Percentiles rank a stretch among this genome's conserved stretches.
phyloP scores from a whole-genome alignment of 2,329 filamentous ascomycete species.

The Colletotrichum plurivorum region DNA sequence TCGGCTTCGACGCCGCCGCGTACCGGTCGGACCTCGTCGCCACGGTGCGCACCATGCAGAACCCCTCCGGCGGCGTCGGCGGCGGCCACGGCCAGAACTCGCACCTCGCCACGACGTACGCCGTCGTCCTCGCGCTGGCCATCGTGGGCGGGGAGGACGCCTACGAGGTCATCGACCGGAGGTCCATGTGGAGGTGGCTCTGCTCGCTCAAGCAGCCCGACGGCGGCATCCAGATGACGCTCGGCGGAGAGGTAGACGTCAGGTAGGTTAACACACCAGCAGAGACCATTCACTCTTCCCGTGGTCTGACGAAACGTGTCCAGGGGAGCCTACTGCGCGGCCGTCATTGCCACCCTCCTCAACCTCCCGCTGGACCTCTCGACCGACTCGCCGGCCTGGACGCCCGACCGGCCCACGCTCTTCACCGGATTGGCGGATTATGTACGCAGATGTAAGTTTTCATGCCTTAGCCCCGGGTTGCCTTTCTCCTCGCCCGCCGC shows the following conservation, averaged over 20 bases:
- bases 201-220: constrained; percentile 86
- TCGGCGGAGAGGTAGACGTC: constrained; percentile 93
- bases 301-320: constrained; percentile 41
- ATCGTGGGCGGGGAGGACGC: constrained; percentile 82
- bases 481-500: constrained; percentile 12
- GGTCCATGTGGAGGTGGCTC: constrained; percentile 92
- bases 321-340: constrained; percentile 92
- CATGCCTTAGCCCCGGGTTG: constrained; percentile 35
- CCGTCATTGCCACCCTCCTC: constrained; percentile 86
- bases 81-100: constrained; percentile 93
- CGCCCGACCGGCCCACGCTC: constrained; percentile 74
- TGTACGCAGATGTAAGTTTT: constrained; percentile 81
- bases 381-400: constrained; percentile 76
- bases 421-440: constrained; percentile 83
- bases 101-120: constrained; percentile 92
- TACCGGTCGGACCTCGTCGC: constrained; percentile 80
- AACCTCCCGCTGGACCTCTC: constrained; percentile 86
- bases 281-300: background rate
- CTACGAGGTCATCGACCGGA: constrained; percentile 83
- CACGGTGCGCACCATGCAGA: constrained; percentile 87
- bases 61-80: constrained; percentile 87
- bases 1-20: constrained; percentile 80
- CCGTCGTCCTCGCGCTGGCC: constrained; percentile 82
- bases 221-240: constrained; percentile 90
- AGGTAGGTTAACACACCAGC: constrained; percentile 67